phyloP scores from a whole-genome alignment of 176 grass and related monocot species.

The Melocanna baccifera region DNA sequence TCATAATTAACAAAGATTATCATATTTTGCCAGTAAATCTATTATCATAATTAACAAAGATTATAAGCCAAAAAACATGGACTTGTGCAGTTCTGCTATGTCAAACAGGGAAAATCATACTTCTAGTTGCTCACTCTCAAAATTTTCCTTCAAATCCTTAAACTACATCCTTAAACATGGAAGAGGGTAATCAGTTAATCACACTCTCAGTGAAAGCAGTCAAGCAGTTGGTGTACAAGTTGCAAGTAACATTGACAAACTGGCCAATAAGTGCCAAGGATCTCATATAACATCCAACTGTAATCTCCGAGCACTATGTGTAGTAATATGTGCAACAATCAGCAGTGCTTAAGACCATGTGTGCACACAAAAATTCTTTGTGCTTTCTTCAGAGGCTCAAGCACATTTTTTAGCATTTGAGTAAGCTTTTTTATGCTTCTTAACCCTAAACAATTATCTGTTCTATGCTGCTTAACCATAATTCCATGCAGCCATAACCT shows the following conservation, averaged over 20 bases:
- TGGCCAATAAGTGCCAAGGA: background rate
- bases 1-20: too few species aligned
- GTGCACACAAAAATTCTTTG: background rate
- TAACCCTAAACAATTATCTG: background rate
- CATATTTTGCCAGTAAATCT: too few species aligned
- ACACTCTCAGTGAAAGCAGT: background rate
- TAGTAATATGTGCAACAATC: background rate
- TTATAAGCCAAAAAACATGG: too few species aligned
- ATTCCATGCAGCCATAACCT: background rate
- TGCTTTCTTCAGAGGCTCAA: background rate
- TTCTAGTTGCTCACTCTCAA: background rate
- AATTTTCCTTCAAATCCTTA: background rate
- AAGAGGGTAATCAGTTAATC: background rate
- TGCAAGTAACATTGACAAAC: background rate
- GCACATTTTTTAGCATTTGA: background rate
- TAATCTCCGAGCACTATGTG: background rate
- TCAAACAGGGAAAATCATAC: background rate
- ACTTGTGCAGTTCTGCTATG: background rate
- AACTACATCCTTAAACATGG: background rate
- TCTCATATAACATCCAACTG: background rate
- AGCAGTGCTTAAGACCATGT: background rate
- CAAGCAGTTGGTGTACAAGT: background rate
- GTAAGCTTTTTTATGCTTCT: background rate
- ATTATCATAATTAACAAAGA: too few species aligned
- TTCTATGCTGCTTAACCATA: background rate